phyloP scores from a whole-genome alignment of 2,329 filamentous ascomycete genomes.

The Fusarium zealandicum region DNA sequence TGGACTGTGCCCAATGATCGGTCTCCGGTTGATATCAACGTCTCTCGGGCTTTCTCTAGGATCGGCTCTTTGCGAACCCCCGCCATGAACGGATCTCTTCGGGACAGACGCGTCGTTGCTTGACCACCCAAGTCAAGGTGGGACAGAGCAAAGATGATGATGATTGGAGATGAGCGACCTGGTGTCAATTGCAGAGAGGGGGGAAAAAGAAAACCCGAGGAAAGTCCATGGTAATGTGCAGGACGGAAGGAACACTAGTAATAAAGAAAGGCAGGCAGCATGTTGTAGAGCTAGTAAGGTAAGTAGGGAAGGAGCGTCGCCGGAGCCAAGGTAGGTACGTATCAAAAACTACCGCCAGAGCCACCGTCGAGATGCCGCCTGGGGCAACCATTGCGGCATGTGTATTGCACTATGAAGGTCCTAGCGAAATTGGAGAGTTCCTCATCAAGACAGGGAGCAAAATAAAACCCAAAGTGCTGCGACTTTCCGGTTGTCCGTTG shows the following conservation, averaged over 20 bases:
- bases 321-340: too few species aligned
- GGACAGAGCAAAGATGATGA: conserved; percentile 1
- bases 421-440: conserved; percentile 17
- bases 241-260: conserved; percentile 13
- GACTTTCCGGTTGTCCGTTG: conserved; percentile 16
- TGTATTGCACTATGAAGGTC: conserved; percentile 22
- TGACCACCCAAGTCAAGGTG: conserved; percentile 3
- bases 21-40: conserved; percentile 15
- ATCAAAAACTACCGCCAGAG: conserved; percentile 34
- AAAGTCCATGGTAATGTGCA: conserved; percentile 15
- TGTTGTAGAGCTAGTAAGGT: not conserved
- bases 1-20: conserved; percentile 2
- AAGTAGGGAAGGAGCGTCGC: too few species aligned
- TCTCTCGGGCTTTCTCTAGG: not conserved
- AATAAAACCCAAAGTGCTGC: conserved; percentile 20
- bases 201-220: conserved; percentile 26
- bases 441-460: not conserved
- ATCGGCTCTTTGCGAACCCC: not conserved
- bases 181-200: not conserved
- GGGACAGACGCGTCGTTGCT: conserved; percentile 3
- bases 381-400: conserved; percentile 19
- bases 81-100: conserved; percentile 13
- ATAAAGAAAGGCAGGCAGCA: not conserved
- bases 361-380: conserved; percentile 26
- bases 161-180: not conserved